Percentiles rank a stretch among this genome's conserved stretches.
Conservation (phyloP, 768 basidiomycete genomes). For the Daedaleopsis nitida region DNA sequence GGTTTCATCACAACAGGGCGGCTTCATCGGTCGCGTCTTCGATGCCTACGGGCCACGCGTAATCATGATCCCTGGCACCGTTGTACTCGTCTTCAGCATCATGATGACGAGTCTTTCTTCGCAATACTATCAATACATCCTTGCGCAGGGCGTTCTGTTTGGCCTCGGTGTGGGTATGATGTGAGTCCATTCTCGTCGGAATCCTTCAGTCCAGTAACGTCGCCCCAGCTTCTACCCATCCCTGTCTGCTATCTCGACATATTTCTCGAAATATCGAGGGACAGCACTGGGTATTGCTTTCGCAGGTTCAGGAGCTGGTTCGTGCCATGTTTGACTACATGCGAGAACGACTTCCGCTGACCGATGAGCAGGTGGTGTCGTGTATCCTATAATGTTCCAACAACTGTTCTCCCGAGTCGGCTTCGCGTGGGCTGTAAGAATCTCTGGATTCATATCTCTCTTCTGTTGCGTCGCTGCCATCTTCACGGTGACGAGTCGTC, state of each 20-base stretch:
- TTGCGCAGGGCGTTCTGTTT: conserved; percentile 64
- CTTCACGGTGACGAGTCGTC: conserved; percentile 44
- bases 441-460: conserved; percentile 53
- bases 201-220: conserved; percentile 1
- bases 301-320: conserved; percentile 67
- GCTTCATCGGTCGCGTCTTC: conserved; percentile 59
- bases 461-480: conserved; percentile 48
- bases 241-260: conserved; percentile 63
- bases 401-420: conserved; percentile 55
- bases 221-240: conserved; percentile 64
- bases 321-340: background rate
- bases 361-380: conserved; percentile 52
- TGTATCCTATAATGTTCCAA: conserved; percentile 67
- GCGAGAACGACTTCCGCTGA: background rate
- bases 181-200: conserved; percentile 39
- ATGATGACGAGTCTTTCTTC: conserved; percentile 60
- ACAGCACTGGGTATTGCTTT: conserved; percentile 71
- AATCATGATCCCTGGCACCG: conserved; percentile 53
- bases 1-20: conserved; percentile 45
- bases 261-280: conserved; percentile 64
- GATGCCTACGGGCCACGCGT: conserved; percentile 59
- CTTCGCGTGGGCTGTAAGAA: conserved; percentile 64
- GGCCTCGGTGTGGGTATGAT: conserved; percentile 64
- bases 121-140: conserved; percentile 59
- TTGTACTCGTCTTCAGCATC: conserved; percentile 50